phyloP scores from a whole-genome alignment of 257 asterid species.

The Nicotiana tomentosiformis region DNA sequence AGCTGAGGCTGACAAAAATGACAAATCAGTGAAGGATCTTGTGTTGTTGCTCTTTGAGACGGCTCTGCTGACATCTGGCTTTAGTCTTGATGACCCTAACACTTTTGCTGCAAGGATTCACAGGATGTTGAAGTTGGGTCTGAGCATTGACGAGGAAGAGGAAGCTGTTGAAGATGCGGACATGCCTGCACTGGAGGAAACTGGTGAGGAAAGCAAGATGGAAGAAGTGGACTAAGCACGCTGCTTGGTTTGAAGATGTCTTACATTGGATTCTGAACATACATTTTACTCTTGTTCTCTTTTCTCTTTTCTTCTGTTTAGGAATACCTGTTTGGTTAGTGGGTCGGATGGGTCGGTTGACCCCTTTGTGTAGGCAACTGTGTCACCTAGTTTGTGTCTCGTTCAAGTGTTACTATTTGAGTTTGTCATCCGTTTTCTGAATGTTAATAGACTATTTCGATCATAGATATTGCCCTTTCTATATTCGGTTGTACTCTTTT shows the following conservation, averaged over 20 bases:
- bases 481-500: not conserved
- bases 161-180: constrained; percentile 52
- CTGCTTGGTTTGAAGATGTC: not conserved
- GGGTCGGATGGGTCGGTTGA: not conserved
- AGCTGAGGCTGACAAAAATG: constrained; percentile 73
- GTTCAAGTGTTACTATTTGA: not conserved
- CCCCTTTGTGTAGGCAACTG: not conserved
- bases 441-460: not conserved
- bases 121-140: constrained; percentile 72
- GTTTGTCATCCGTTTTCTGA: too few relatives aligned
- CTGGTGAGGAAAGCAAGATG: constrained; percentile 86
- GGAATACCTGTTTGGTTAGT: not conserved
- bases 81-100: constrained; percentile 77
- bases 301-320: not conserved
- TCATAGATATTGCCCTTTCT: not conserved
- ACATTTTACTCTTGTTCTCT: not conserved
- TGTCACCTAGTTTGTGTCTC: not conserved
- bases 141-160: constrained; percentile 69
- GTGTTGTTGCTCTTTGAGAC: constrained; percentile 67
- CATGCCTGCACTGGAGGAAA: constrained; percentile 73
- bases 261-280: too few relatives aligned
- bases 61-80: constrained; percentile 70
- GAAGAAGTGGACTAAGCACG: constrained; percentile 63
- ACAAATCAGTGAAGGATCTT: constrained; percentile 71
- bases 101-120: constrained; percentile 63